phyloP scores from a whole-genome alignment of 345 rosid species.

The Eucalyptus decipiens region DNA sequence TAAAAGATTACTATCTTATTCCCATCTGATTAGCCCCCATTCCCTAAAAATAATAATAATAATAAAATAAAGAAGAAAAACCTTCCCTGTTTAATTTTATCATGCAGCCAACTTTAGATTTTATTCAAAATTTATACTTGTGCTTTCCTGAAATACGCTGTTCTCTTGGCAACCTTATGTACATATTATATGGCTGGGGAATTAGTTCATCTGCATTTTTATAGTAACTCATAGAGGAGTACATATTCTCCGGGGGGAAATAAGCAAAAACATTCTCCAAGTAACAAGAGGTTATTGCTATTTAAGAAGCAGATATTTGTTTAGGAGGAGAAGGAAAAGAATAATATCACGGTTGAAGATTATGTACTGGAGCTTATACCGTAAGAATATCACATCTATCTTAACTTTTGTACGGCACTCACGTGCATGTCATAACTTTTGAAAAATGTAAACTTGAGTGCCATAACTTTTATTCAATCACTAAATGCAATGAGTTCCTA shows the following conservation, averaged over 20 bases:
- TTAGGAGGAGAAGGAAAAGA: too few relatives aligned
- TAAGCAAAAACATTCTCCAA: background rate
- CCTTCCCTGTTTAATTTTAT: background rate
- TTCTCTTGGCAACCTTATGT: background rate
- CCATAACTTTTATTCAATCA: too few relatives aligned
- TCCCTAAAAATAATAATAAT: too few relatives aligned
- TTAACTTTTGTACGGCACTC: too few relatives aligned
- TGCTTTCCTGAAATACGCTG: too few relatives aligned
- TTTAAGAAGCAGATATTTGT: background rate
- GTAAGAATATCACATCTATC: too few relatives aligned
- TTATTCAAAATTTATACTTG: background rate
- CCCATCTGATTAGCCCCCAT: background rate
- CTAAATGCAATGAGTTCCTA: too few relatives aligned
- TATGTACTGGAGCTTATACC: background rate
- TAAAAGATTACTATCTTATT: background rate
- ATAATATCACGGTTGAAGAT: background rate
- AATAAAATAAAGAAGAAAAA: too few relatives aligned
- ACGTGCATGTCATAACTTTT: too few relatives aligned
- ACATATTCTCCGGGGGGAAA: background rate
- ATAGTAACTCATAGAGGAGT: background rate
- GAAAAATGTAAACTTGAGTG: too few relatives aligned
- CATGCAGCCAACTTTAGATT: background rate
- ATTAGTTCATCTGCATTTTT: background rate
- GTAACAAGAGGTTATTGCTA: background rate
- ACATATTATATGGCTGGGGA: background rate